Base-by-base conservation (phyloP, 257 asterid species). In the Lycium barbarum region DNA sequence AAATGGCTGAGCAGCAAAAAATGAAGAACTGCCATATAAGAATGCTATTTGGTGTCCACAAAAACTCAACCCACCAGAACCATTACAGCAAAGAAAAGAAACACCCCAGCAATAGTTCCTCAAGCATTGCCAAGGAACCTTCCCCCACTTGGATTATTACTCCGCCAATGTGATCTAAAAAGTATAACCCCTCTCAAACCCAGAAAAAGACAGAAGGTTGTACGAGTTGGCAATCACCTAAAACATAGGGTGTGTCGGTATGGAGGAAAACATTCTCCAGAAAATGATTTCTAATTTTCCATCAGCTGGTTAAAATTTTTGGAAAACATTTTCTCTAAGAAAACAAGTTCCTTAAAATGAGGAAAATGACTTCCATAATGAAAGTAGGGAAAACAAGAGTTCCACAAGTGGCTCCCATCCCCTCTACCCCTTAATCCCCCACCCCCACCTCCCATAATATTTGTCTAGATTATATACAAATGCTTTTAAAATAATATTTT, bases 41-140 rank as follows among this genome's bases (percentile, higher is more conserved):
- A 22, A 22, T 62, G 70, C 20, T 20, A 61, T 7, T 61, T 62
- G 4, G 7, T 22, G 20, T 22, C 20, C 81, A 8, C 38, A 72
- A 45, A 45, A 73, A 47, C 59, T 20, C 59, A 73, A 53, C 40
- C 81, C 81, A 73, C 45, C 61, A 74, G 13, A 74, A 74, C 58
- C 81, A 6, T 74, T 73, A 26, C 33, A 26, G 33, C 33, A 1
- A 12, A 49, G 40, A 22, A 74, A 74, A 74, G 59, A 49, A 11
- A 22, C 40, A 49, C 62, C 81, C 81, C 7, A 22, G 10, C 15
- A 49, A 61, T 53, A 47, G 81, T 49, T 74, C 81, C 58, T 74
- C 20, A 74, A 49, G 47, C 6, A 12, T 47, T 49, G 12, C 43
- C 22, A 3, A 74, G 20, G 17, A 49, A 74, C 20, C 81, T 22